Conservation (phyloP, 139 green algal genomes). For the Pycnococcus provasolii region DNA sequence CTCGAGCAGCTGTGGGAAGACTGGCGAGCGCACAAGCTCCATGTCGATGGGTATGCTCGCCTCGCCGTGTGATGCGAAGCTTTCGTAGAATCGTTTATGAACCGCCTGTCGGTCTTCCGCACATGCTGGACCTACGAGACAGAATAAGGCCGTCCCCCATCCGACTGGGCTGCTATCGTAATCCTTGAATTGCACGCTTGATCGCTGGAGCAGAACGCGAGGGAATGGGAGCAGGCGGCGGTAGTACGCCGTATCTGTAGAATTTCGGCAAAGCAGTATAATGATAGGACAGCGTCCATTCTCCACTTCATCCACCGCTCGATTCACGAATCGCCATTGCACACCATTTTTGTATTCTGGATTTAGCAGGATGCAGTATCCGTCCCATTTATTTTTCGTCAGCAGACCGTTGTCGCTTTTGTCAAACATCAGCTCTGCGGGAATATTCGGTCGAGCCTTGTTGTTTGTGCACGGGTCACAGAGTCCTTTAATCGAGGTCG, state of each 20-base stretch:
- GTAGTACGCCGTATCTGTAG: conserved; percentile 57
- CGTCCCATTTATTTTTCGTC: conserved; percentile 56
- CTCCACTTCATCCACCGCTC: conserved; percentile 79
- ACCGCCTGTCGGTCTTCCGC: conserved; percentile 28
- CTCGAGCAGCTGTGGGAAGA: conserved; percentile 9
- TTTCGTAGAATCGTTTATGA: conserved; percentile 56
- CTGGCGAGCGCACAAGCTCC: neutral
- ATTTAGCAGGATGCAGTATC: conserved; percentile 67
- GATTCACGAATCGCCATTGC: conserved; percentile 76
- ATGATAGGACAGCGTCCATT: conserved; percentile 52
- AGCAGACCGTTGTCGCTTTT: conserved; percentile 64
- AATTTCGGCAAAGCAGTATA: conserved; percentile 55
- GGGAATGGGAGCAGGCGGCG: conserved; percentile 70
- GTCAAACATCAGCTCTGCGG: conserved; percentile 69
- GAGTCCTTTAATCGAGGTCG: conserved; percentile 54
- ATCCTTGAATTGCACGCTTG: conserved; percentile 59
- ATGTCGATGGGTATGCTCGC: conserved; percentile 55
- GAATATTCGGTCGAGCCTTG: conserved; percentile 64
- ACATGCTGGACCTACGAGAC: conserved; percentile 43
- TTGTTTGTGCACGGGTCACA: conserved; percentile 79
- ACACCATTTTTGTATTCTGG: conserved; percentile 54
- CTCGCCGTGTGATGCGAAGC: conserved; percentile 53
- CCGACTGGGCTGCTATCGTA: conserved; percentile 58
- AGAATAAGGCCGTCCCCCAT: conserved; percentile 72
- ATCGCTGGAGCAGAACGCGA: conserved; percentile 53